These are phyloP conservation scores for Metrosideros polymorpha DNA, from an alignment of 441 rosid genomes.

Conservation along the genomic window DNA sequence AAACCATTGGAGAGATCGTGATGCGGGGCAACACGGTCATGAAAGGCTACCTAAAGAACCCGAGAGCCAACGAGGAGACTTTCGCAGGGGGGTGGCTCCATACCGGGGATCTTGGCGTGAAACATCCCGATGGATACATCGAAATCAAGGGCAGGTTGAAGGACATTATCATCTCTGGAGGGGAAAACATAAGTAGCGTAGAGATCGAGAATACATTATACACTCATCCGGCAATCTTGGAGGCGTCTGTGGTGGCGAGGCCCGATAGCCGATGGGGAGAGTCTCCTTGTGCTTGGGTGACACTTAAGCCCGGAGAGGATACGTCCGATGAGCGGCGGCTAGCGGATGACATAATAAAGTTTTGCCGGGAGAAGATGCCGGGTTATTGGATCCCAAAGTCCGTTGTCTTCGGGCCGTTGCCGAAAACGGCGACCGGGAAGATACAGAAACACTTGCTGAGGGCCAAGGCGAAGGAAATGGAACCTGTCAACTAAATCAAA, in stretches of 20 bases:
- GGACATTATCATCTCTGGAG: constrained; percentile 86
- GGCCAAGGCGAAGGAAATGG: constrained; percentile 70
- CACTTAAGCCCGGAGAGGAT: constrained; percentile 48
- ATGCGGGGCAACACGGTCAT: constrained; percentile 75
- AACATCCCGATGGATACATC: constrained; percentile 75
- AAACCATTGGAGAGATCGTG: constrained; percentile 73
- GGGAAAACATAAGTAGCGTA: constrained; percentile 85
- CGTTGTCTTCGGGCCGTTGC: constrained; percentile 62
- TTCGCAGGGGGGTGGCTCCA: constrained; percentile 85
- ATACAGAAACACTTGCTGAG: constrained; percentile 76
- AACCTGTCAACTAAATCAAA: constrained; percentile 27
- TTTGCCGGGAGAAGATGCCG: constrained; percentile 57
- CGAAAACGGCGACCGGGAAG: constrained; percentile 90
- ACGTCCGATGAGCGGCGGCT: constrained; percentile 22
- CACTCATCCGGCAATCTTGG: constrained; percentile 65
- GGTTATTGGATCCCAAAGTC: constrained; percentile 84
- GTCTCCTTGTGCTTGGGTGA: constrained; percentile 82
- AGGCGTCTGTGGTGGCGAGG: constrained; percentile 83
- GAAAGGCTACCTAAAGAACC: constrained; percentile 87
- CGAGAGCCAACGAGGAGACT: constrained; percentile 60
- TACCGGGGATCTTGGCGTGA: constrained; percentile 78
- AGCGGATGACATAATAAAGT: constrained; percentile 56
- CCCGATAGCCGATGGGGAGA: constrained; percentile 84
- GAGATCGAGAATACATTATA: constrained; percentile 68
- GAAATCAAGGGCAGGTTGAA: constrained; percentile 86